Percentiles rank a stretch among this genome's conserved stretches.
These are phyloP conservation scores for Cenchrus fungigraminus DNA, from an alignment of 176 grass and related monocot genomes.

Conservation along the genomic window DNA sequence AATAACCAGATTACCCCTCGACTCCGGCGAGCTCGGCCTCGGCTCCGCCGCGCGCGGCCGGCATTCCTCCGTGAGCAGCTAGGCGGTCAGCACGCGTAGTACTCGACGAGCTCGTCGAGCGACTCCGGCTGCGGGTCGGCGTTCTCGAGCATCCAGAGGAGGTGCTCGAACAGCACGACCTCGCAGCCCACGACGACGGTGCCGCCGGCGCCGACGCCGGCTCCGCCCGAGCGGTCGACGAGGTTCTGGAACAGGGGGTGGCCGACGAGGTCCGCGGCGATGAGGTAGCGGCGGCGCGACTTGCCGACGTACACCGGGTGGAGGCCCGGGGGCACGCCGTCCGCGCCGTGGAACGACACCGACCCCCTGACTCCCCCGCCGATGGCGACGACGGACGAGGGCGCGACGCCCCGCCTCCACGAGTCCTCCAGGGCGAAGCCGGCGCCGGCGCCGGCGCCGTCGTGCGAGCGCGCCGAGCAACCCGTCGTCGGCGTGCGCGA, in stretches of 20 bases:
- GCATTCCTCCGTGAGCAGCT: background rate
- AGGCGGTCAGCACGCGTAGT: slow-evolving; percentile 69
- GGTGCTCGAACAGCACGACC: slow-evolving; percentile 97
- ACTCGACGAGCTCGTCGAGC: slow-evolving; percentile 89
- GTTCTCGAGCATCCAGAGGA: slow-evolving; percentile 97
- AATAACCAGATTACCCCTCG: slow-evolving; percentile 18
- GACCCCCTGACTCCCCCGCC: slow-evolving; percentile 1
- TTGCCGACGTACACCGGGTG: slow-evolving; percentile 92
- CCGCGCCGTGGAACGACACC: slow-evolving; percentile 65
- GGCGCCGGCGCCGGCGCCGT: slow-evolving; percentile 7
- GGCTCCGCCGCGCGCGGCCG: background rate
- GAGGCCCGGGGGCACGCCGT: slow-evolving; percentile 66
- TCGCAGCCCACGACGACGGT: slow-evolving; percentile 75
- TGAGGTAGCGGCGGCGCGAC: slow-evolving; percentile 88
- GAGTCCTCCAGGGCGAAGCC: slow-evolving; percentile 29
- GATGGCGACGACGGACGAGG: slow-evolving; percentile 8
- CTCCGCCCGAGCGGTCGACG: slow-evolving; percentile 62
- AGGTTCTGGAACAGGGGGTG: slow-evolving; percentile 91
- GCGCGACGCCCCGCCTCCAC: slow-evolving; percentile 38
- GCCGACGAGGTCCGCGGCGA: slow-evolving; percentile 69
- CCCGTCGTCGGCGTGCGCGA: slow-evolving; percentile 53
- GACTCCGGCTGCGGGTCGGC: slow-evolving; percentile 89
- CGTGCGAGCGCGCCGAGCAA: slow-evolving; percentile 43
- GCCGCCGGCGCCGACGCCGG: slow-evolving; percentile 21
- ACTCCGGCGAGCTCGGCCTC: slow-evolving; percentile 24